phyloP scores from a whole-genome alignment of 441 rosid genomes.

The Corymbia calophylla region DNA sequence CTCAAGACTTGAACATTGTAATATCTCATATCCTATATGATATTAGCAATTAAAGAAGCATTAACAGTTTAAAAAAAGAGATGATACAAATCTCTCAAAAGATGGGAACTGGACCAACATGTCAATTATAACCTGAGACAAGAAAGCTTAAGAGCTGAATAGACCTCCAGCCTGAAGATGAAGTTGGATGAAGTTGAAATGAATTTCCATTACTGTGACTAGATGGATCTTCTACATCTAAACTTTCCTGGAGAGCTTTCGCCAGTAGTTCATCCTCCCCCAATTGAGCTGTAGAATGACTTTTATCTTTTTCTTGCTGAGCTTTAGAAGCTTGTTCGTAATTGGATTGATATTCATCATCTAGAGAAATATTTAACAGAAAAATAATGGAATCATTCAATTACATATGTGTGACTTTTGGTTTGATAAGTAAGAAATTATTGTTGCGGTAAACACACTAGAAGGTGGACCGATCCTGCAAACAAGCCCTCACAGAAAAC shows the following conservation, averaged over 20 bases:
- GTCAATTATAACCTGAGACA: neutral
- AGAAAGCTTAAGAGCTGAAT: neutral
- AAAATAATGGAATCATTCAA: neutral
- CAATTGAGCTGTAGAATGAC: neutral
- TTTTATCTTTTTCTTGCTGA: neutral
- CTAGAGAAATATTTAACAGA: neutral
- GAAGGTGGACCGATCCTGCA: neutral
- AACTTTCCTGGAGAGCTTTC: slow-evolving; percentile 64
- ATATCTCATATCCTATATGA: neutral
- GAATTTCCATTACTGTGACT: slow-evolving; percentile 27
- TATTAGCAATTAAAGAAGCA: neutral
- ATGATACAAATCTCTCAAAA: neutral
- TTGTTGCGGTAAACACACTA: neutral
- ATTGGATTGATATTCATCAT: neutral
- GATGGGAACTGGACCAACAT: neutral
- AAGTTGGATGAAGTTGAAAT: slow-evolving; percentile 43
- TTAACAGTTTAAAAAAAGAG: neutral
- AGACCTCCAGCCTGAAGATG: slow-evolving; percentile 59
- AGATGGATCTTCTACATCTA: slow-evolving; percentile 38
- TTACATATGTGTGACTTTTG: neutral
- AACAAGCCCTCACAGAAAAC: neutral
- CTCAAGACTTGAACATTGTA: neutral
- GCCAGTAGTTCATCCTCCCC: slow-evolving; percentile 36
- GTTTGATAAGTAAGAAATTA: neutral
- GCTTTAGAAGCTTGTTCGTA: neutral